Evolutionary conservation across 2,329 filamentous ascomycete genomes (phyloP).

Genomic region (Chaetomiaceae sp.): DNA sequence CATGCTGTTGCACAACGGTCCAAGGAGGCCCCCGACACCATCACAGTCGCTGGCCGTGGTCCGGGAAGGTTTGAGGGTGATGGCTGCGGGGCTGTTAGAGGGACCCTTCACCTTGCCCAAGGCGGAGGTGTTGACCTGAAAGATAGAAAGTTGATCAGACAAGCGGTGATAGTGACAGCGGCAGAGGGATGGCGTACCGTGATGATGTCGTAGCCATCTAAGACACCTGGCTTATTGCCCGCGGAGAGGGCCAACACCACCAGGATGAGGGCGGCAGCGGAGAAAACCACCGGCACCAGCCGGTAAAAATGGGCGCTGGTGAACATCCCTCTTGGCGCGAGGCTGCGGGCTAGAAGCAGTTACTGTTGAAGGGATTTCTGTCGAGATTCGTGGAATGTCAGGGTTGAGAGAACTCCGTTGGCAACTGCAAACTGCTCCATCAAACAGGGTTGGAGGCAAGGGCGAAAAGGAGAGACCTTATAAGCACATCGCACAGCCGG

Average conservation of each 20-base stretch:
- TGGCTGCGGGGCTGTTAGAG: neutral
- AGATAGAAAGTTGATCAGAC: neutral
- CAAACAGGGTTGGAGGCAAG: too few relatives aligned
- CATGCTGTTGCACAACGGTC: conserved; percentile 9
- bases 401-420: too few relatives aligned
- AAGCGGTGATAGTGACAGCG: neutral
- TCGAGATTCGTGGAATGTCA: too few relatives aligned
- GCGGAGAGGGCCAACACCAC: conserved; percentile 22
- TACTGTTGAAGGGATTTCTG: too few relatives aligned
- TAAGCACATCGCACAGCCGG: neutral
- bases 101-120: conserved; percentile 17
- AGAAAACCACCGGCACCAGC: neutral
- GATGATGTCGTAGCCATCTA: conserved; percentile 22
- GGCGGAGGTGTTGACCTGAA: conserved; percentile 22
- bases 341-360: too few relatives aligned
- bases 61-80: neutral
- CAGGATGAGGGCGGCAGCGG: conserved; percentile 20
- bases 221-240: conserved; percentile 16
- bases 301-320: neutral
- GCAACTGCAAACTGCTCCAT: too few relatives aligned
- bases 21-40: conserved; percentile 5
- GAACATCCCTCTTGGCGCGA: neutral
- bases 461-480: too few relatives aligned
- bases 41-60: conserved; percentile 5
- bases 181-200: conserved; percentile 6